Base-by-base conservation (phyloP, 192 early-diverging fungal species). In the Jimgerdemannia flammicorona region DNA sequence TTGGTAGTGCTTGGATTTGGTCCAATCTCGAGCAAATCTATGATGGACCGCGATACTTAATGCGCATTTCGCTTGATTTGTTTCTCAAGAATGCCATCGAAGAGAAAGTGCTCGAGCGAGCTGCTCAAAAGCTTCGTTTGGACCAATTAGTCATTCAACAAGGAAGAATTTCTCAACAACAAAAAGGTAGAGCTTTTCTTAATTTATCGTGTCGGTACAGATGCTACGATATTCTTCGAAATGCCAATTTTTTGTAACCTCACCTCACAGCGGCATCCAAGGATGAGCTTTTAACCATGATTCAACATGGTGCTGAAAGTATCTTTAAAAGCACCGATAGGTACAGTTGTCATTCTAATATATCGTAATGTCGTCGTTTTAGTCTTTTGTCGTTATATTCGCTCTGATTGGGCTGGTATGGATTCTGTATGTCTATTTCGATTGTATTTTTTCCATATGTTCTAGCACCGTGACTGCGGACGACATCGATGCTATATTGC, bases 71-170 rank as follows among this genome's bases (percentile, higher is more conserved):
- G 11, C 18, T 69, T 70, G 10, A 40, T 17, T 67, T 75, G n/a
- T 63, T 65, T 7, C 11, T 4, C 18, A 72, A 87, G 90, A 95
- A 97, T 76, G 92, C 95, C 10, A 94, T 99, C 77, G 98, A 99
- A 83, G 98, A 99, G 79, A 98, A 97, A 82, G 95, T 99, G 2
- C 82, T 99, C 59, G 97, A 99, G 81, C 85, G 93, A 69, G 98
- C 98, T n/a, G 95, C 96, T 29, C 96, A 98, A 81, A 98, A 99
- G 81, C 85, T 98, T 67, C 87, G 96, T 17, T 85, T 99, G 19
- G 98, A 99, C 79, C 96, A 98, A 83, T 86, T 99, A 67, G 98
- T 98, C n/a, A 98, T 98, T 80, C 98, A 99, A 83, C 98, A 98
- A 79, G 97, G 97, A 9, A 90, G 94, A 19, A 82, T 93, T 49